Percentiles rank a stretch among this genome's conserved stretches.
Evolutionary conservation across 106 monocot genomes (phyloP).

Genomic region (Phalaenopsis equestris): DNA sequence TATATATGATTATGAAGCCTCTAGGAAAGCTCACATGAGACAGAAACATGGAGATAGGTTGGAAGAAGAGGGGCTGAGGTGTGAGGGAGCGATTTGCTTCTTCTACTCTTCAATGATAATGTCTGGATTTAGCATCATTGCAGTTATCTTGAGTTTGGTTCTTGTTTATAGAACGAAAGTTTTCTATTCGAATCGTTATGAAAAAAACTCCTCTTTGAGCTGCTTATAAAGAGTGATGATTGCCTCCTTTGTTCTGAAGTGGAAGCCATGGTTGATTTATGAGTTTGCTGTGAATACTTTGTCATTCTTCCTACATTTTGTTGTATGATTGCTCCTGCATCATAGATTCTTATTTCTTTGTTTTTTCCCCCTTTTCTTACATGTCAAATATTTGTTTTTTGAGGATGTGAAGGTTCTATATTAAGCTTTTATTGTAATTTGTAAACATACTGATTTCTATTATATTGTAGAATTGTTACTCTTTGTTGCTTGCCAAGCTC

Average conservation of each 20-base stretch:
- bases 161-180: constrained; percentile 62
- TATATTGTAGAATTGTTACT: not conserved
- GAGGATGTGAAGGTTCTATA: not conserved
- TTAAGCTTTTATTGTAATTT: not conserved
- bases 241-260: not conserved
- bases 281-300: too few species aligned
- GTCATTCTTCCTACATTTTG: too few species aligned
- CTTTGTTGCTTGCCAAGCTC: not conserved
- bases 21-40: constrained; percentile 35
- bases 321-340: too few species aligned
- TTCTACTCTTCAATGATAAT: constrained; percentile 62
- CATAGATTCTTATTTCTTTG: too few species aligned
- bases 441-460: not conserved
- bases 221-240: not conserved
- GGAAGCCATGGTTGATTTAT: not conserved
- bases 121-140: constrained; percentile 62
- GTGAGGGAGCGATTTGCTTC: constrained; percentile 52
- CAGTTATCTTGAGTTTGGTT: constrained; percentile 45
- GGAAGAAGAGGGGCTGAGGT: constrained; percentile 21
- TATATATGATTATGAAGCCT: constrained; percentile 65
- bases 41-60: constrained; percentile 9
- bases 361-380: not conserved
- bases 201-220: constrained; percentile 21
- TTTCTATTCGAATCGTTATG: constrained; percentile 63
- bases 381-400: not conserved